Evolutionary conservation across 1,139 yeast genomes (phyloP), one percentile per base, ranked within the genome.

Genomic region (Hemisphaericaspora xylofermentans): DNA sequence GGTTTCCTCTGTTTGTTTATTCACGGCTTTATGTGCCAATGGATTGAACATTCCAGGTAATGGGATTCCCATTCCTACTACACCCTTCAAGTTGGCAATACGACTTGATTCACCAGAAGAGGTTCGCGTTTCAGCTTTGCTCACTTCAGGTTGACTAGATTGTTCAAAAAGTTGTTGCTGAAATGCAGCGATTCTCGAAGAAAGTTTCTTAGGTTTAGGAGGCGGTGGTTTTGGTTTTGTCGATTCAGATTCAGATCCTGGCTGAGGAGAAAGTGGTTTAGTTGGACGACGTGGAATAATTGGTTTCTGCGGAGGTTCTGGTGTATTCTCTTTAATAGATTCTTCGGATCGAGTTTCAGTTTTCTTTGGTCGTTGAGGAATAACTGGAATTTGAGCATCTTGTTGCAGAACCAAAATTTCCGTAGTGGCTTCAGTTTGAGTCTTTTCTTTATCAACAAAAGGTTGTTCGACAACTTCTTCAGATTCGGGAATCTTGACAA

Each of bases 131-230:
- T 18, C 16, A 13, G 25, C 19, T 31, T 17, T 18, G 7, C 19
- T 18, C 9, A 12, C 25, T n/a, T 31, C 34, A 13, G 2, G 17
- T 31, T 31, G 34, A 19, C 12, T 83, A 82, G 76, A 22, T 15
- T 44, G 41, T 17, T 43, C 40, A 32, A 46, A 48, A n/a, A 48
- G 38, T 36, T 48, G 51, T 53, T 83, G 84, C 54, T 84, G 94
- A 57, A 85, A 84, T 0, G 89, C 89, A 1, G 91, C 89, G 46
- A 85, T 85, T 49, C 75, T 83, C 0, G 88, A 81, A 0, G 91
- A 83, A 17, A 87, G 80, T 49, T 84, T 84, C 54, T 84, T 84
- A 2, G 91, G 91, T 28, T 80, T 81, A 24, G 81, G 82, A 3
- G 89, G 89, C 10, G 86, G 84, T 0, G 68, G 69, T 50, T 61